Percentiles rank a stretch among this genome's conserved stretches.
Conservation (phyloP, 2,329 filamentous ascomycete species). For the Colletotrichum karsti region DNA sequence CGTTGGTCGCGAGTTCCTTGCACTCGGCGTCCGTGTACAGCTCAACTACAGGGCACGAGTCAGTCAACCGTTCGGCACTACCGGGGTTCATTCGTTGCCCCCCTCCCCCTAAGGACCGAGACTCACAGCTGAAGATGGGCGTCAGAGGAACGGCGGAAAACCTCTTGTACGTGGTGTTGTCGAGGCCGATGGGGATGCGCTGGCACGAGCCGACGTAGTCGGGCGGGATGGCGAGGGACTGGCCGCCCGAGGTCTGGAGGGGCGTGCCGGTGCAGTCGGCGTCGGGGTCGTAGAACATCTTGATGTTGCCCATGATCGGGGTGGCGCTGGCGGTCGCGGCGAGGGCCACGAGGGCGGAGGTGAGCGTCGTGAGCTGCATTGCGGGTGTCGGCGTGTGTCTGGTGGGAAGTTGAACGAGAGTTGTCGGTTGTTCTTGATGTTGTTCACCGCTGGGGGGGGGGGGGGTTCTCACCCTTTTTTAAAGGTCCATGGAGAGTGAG, state of each 20-base stretch:
- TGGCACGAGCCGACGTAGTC: not conserved
- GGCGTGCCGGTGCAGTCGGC: not conserved
- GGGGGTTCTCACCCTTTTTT: not conserved
- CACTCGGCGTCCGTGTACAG: conserved; percentile 12
- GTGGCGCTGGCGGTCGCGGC: conserved; percentile 2
- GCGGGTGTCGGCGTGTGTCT: not conserved
- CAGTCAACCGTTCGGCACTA: not conserved
- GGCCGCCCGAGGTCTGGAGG: not conserved
- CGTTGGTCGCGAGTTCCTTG: conserved; percentile 18
- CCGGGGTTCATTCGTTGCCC: too few species aligned
- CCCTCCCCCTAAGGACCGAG: fast-evolving
- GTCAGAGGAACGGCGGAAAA: conserved; percentile 2
- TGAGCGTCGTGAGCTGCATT: conserved; percentile 10
- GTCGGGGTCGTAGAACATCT: conserved; percentile 16
- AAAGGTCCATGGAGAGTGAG: not conserved
- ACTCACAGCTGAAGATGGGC: conserved; percentile 8
- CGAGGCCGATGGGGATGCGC: not conserved
- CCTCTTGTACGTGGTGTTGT: conserved; percentile 10
- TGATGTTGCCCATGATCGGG: conserved; percentile 17
- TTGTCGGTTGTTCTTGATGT: not conserved
- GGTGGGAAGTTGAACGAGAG: not conserved
- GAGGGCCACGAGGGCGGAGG: conserved; percentile 8
- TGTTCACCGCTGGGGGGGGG: not conserved
- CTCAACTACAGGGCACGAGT: not conserved
- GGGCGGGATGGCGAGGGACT: not conserved